phyloP scores from a whole-genome alignment of 139 green algal genomes.

The Coccomyxa sp. region DNA sequence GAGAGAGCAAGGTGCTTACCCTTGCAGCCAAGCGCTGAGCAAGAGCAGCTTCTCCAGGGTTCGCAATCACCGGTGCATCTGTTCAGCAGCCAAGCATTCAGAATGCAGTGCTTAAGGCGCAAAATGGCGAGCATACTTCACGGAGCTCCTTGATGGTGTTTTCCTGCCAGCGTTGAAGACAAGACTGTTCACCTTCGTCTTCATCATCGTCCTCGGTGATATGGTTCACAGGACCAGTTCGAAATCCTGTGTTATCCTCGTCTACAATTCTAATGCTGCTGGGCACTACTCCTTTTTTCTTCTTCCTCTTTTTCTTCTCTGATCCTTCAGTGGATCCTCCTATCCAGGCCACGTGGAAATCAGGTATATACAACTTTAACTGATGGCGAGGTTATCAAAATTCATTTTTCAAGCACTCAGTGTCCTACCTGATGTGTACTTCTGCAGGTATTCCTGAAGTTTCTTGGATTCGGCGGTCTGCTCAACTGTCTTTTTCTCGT shows the following conservation, averaged over 20 bases:
- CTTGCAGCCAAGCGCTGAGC: constrained; percentile 37
- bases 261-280: constrained; percentile 58
- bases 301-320: constrained; percentile 53
- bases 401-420: not conserved
- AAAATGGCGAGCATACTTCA: not conserved
- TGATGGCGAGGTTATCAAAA: not conserved
- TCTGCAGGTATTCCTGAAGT: constrained; percentile 3
- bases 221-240: not conserved
- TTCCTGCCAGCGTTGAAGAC: not conserved
- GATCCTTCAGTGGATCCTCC: constrained; percentile 12
- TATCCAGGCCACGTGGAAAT: not conserved
- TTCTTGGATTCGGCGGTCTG: not conserved
- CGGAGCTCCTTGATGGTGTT: not conserved
- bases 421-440: not conserved
- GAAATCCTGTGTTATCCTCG: constrained; percentile 49
- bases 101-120: not conserved
- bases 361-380: not conserved
- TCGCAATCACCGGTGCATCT: constrained; percentile 62
- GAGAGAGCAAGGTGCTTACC: constrained; percentile 14
- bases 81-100: constrained; percentile 3
- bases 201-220: constrained; percentile 30
- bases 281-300: not conserved
- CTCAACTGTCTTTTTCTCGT: constrained; percentile 1
- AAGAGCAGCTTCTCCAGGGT: constrained; percentile 54
- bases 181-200: not conserved